Evolutionary conservation across 1,284 basidiomycete genomes (phyloP).

Genomic region (Ustilago trichophora): DNA sequence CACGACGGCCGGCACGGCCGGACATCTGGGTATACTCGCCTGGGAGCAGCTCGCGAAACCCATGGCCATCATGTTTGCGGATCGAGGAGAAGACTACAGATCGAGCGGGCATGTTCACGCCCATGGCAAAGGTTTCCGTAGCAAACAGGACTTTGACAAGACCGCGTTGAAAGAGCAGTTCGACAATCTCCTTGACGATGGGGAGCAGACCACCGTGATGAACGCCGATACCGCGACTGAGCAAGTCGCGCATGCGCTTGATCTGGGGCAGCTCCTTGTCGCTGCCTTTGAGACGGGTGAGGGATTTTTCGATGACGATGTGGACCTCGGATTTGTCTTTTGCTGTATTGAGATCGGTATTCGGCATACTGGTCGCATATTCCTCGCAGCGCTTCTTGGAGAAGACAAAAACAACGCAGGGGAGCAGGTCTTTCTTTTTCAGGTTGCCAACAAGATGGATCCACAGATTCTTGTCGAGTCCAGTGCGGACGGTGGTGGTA

Average conservation of each 20-base stretch:
- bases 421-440: conserved; percentile 84
- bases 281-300: conserved; percentile 83
- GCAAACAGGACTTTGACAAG: conserved; percentile 97
- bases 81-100: conserved; percentile 95
- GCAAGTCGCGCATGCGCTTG: conserved; percentile 85
- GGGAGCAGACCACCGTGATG: conserved; percentile 97
- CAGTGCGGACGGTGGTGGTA: conserved; percentile 56
- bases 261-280: conserved; percentile 97
- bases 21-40: conserved; percentile 95
- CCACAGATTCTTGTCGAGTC: conserved; percentile 88
- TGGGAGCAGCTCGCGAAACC: conserved; percentile 77
- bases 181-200: conserved; percentile 92
- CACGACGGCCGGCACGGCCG: conserved; percentile 93
- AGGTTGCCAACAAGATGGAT: conserved; percentile 89
- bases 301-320: conserved; percentile 88
- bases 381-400: conserved; percentile 98
- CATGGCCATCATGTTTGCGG: conserved; percentile 93
- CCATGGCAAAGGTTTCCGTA: conserved; percentile 99
- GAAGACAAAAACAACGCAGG: conserved; percentile 95
- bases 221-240: conserved; percentile 92
- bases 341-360: conserved; percentile 83
- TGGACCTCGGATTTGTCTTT: conserved; percentile 97
- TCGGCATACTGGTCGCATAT: conserved; percentile 87
- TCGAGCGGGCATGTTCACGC: conserved; percentile 97
- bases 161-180: conserved; percentile 93